Evolutionary conservation across 441 rosid genomes (phyloP).

Genomic region (Mallotus repandus): DNA sequence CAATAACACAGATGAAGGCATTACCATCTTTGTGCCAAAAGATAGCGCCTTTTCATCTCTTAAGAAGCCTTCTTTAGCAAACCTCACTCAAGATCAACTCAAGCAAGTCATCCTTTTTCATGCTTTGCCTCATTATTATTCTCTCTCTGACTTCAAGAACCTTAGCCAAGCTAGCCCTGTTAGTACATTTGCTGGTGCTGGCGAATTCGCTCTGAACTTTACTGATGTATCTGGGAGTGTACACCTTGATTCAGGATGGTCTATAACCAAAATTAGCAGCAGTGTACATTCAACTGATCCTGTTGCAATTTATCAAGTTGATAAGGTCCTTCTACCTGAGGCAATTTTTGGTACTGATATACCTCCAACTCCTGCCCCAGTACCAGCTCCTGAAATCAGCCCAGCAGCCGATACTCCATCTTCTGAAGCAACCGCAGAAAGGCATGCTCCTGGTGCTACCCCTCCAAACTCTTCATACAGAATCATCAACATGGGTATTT

Average conservation of each 20-base stretch:
- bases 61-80: slow-evolving; percentile 64
- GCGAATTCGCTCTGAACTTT: slow-evolving; percentile 64
- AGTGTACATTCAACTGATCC: slow-evolving; percentile 78
- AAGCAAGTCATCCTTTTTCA: slow-evolving; percentile 79
- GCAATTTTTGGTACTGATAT: slow-evolving; percentile 90
- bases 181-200: slow-evolving; percentile 65
- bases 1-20: slow-evolving; percentile 80
- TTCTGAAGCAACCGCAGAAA: slow-evolving; percentile 29
- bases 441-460: slow-evolving; percentile 33
- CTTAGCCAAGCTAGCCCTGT: slow-evolving; percentile 62
- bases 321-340: slow-evolving; percentile 75
- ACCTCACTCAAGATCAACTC: slow-evolving; percentile 68
- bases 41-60: slow-evolving; percentile 72
- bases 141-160: slow-evolving; percentile 77
- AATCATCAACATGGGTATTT: slow-evolving; percentile 32
- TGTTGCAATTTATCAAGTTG: slow-evolving; percentile 77
- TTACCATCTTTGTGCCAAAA: slow-evolving; percentile 81
- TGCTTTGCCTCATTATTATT: slow-evolving; percentile 69
- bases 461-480: slow-evolving; percentile 41
- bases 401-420: slow-evolving; percentile 69
- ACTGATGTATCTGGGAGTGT: slow-evolving; percentile 69
- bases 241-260: slow-evolving; percentile 72
- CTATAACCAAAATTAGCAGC: slow-evolving; percentile 70
- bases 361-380: slow-evolving; percentile 89
- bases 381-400: slow-evolving; percentile 60